Evolutionary conservation across 495 filamentous ascomycete genomes (phyloP).

Genomic region (Neurospora sp.): DNA sequence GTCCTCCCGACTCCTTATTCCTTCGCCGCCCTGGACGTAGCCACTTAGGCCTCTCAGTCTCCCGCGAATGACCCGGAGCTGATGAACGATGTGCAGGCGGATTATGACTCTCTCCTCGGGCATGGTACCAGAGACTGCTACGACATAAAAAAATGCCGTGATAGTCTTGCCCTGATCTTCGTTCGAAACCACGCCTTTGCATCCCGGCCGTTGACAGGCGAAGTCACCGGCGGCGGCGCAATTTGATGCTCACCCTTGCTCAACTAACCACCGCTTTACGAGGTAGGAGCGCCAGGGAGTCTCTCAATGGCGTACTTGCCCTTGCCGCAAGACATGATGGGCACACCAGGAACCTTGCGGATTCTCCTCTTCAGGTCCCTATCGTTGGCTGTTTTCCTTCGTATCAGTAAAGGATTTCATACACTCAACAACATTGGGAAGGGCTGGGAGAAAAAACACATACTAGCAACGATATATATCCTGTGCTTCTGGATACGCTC

Average conservation of each 20-base stretch:
- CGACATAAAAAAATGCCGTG: neutral
- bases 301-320: constrained; percentile 91
- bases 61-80: too few relatives aligned
- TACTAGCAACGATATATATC: constrained; percentile 68
- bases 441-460: too few relatives aligned
- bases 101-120: neutral
- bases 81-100: too few relatives aligned
- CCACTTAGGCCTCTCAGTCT: too few relatives aligned
- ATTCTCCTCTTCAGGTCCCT: constrained; percentile 69
- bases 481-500: constrained; percentile 68
- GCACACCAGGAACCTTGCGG: constrained; percentile 56
- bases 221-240: neutral
- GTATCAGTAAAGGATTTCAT: too few relatives aligned
- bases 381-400: constrained; percentile 52
- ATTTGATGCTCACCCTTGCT: neutral
- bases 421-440: too few relatives aligned
- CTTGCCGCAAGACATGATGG: constrained; percentile 54
- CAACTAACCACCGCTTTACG: constrained; percentile 4
- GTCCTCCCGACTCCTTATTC: too few relatives aligned
- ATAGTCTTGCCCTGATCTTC: neutral
- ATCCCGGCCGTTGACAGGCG: neutral
- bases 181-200: neutral
- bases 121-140: neutral
- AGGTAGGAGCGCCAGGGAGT: constrained; percentile 62
- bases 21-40: too few relatives aligned